These are phyloP conservation scores for Lasiosphaeria miniovina DNA, from an alignment of 495 filamentous ascomycete species.

Conservation along the genomic window DNA sequence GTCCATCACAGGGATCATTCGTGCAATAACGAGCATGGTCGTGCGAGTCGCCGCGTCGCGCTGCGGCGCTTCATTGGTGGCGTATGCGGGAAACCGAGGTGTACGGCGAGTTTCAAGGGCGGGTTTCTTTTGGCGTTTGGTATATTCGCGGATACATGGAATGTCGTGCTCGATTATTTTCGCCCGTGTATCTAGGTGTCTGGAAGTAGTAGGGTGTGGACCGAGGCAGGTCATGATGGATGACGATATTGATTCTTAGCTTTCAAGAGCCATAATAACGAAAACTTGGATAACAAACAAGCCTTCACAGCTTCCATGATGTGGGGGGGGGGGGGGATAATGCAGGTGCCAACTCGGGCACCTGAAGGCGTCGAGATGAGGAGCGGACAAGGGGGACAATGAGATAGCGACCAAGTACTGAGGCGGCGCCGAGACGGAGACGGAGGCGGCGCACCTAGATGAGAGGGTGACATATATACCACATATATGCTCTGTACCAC, in stretches of 20 bases:
- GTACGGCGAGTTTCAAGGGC: background rate
- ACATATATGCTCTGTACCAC: no score
- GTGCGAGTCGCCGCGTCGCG: background rate
- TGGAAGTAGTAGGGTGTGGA: background rate
- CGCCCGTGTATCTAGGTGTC: background rate
- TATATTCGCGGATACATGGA: background rate
- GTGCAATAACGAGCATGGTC: constrained; percentile 14
- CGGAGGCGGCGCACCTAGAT: no score
- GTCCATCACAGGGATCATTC: constrained; percentile 22
- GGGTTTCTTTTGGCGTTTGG: background rate
- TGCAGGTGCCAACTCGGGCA: no score
- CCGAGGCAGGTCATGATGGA: background rate
- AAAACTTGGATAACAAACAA: background rate
- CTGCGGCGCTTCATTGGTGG: background rate
- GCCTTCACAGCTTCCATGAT: no score
- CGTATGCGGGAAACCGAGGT: background rate
- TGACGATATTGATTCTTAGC: background rate
- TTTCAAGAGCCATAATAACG: background rate
- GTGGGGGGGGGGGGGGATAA: no score
- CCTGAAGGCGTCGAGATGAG: no score
- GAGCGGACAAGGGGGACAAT: no score
- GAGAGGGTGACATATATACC: no score
- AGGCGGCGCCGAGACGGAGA: no score
- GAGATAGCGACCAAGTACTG: no score
- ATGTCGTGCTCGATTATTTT: background rate